phyloP scores from a whole-genome alignment of 331 rosid genomes.

The Cucumis variabilis region DNA sequence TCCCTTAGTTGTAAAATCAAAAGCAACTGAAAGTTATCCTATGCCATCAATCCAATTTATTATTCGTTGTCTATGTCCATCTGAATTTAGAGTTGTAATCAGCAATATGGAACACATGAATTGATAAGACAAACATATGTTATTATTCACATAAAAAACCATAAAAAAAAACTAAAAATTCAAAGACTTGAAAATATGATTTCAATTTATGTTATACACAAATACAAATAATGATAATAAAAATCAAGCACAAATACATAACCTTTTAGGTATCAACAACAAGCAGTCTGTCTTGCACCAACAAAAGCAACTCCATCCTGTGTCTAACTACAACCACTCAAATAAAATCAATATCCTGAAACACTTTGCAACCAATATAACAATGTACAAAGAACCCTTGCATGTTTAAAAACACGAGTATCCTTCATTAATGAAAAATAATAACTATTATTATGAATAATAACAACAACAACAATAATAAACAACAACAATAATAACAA shows the following conservation, averaged over 20 bases:
- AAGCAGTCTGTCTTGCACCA: background rate
- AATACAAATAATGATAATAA: background rate
- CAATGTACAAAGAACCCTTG: background rate
- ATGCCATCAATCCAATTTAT: constrained; percentile 80
- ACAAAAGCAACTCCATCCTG: background rate
- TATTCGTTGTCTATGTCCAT: constrained; percentile 76
- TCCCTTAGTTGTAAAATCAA: constrained; percentile 94
- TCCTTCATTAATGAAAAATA: no score
- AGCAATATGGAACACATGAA: background rate
- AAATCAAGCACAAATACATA: background rate
- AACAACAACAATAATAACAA: background rate
- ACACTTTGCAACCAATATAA: background rate
- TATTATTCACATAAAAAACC: background rate
- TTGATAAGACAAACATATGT: background rate
- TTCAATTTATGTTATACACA: background rate
- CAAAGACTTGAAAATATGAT: background rate
- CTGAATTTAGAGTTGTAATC: constrained; percentile 45
- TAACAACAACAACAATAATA: no score
- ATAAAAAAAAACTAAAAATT: background rate
- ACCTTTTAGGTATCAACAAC: background rate
- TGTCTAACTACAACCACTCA: constrained; percentile 2
- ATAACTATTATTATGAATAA: background rate
- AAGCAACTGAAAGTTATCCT: constrained; percentile 81
- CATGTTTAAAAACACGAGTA: background rate
- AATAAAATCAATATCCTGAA: constrained; percentile 7